Conservation (phyloP, 164 flowering plant genomes). For the Vitis labrusca region DNA sequence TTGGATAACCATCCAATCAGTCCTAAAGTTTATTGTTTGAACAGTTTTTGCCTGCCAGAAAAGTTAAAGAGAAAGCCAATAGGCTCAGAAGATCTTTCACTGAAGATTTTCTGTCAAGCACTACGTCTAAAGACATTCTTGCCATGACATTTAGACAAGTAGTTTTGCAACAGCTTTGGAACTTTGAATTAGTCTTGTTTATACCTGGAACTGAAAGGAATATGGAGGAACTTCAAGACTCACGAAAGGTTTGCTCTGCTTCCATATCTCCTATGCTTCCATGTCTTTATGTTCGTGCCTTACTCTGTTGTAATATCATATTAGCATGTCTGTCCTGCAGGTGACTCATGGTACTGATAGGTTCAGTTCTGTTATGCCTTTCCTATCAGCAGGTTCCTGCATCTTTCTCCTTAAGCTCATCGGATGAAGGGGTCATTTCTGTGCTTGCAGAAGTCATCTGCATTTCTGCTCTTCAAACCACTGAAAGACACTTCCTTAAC, state of each 20-base stretch:
- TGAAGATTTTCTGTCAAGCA: slow-evolving; percentile 47
- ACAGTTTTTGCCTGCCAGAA: slow-evolving; percentile 79
- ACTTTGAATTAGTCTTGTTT: slow-evolving; percentile 63
- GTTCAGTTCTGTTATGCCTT: slow-evolving; percentile 67
- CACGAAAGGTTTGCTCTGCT: slow-evolving; percentile 61
- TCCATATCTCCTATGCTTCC: slow-evolving; percentile 9
- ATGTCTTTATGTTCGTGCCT: neutral
- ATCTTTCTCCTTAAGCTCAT: slow-evolving; percentile 58
- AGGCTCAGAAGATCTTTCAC: slow-evolving; percentile 50
- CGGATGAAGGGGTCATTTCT: slow-evolving; percentile 62
- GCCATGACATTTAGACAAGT: slow-evolving; percentile 97
- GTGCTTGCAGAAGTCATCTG: slow-evolving; percentile 80
- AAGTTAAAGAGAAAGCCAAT: slow-evolving; percentile 78
- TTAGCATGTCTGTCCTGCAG: slow-evolving; percentile 43
- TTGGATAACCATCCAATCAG: neutral
- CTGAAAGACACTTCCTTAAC: slow-evolving; percentile 41
- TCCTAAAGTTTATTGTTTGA: slow-evolving; percentile 3
- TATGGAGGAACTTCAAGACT: slow-evolving; percentile 73
- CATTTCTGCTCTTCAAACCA: slow-evolving; percentile 59
- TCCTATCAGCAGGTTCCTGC: slow-evolving; percentile 68
- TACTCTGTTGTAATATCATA: slow-evolving; percentile 23
- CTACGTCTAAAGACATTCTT: slow-evolving; percentile 60
- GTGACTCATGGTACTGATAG: slow-evolving; percentile 54
- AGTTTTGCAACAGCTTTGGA: slow-evolving; percentile 65
- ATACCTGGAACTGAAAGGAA: slow-evolving; percentile 68